Base-by-base conservation (phyloP, 2,329 filamentous ascomycete genomes). In the Pseudogymnoascus sp. region DNA sequence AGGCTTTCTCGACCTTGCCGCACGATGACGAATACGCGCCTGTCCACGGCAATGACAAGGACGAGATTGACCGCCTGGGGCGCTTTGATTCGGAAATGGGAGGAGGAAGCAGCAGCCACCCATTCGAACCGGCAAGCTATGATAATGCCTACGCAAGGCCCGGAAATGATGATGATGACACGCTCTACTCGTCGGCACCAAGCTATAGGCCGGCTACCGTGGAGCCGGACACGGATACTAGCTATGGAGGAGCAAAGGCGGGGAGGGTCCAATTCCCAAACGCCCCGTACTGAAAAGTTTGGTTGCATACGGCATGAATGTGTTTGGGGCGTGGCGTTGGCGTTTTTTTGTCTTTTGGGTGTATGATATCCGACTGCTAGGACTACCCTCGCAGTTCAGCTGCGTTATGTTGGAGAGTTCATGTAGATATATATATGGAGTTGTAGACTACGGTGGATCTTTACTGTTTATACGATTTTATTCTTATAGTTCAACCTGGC, bases 1-100 rank as follows among this genome's bases (percentile, higher is more conserved):
- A 84, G 29, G 84, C 84, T 63, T 88, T 88, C n/a, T 86, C 83
- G 62, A 85, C 84, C 73, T 83, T 82, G 11, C 83, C 83, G n/a
- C 81, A 85, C 69, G 84, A 84, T 67, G 84, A 87, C 65, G 84
- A 87, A 44, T 87, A 87, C 68, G 82, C 84, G 59, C 82, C 82
- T 11, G 79, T 87, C 64, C 79, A 84, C 71, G 76, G 78, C 74
- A 77, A 82, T 62, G 80, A 84, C 67, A 77, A 83, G 64, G 72
- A 62, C 6, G 71, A 71, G 26, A 8, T 17, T 1, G 44, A 60
- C 60, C 31, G 60, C 36, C 60, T 60, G 4, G 24, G 33, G 10
- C 54, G 60, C 58, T 37, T 36, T 9, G 54, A 62, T 7, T 36
- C 57, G 1, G 36, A 36, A 59, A 21, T 59, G 11, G 31, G 15